Base-by-base conservation (phyloP, 305 asterid species). In the Rubia tinctorum region DNA sequence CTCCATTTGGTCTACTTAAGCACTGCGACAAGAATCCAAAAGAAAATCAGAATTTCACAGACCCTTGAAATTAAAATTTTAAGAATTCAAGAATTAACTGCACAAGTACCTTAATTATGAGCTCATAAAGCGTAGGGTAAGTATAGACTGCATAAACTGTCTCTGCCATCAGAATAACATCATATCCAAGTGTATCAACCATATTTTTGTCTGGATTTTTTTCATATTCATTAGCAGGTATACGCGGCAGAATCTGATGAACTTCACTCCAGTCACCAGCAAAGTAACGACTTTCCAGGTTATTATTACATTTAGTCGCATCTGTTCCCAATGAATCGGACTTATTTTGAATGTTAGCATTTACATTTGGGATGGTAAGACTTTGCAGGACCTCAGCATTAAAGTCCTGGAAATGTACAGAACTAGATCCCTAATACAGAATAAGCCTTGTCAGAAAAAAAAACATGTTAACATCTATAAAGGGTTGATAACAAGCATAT, bases 241-340 rank as follows among this genome's bases (percentile, higher is more conserved):
- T 75, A 73, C 69, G 73, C 47, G 95, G 86, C 45, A 90, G 89
- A 75, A 92, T 71, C 53, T 67, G 73, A 68, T 88, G 88, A 45
- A 93, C 86, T 80, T 92, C 98, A 49, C 83, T 85, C 98, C 99
- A 90, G 71, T 95, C 99, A 75, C 98, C 97, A 1, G 99, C 88
- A 82, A 95, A 92, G 81, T 84, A 92, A 59, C 94, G 97, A 76
- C 91, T 81, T 78, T 90, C 88, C 0, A 77, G 60, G n/a, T 73
- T 72, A 59, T 59, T 60, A 73, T 34, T 45, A 79, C 68, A 77
- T 27, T 76, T 68, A 10, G 69, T 67, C 37, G 18, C 39, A 43
- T 66, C 56, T 8, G 30, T 66, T 40, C 39, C 56, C 34, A 20
- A n/a, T n/a, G 71, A n/a, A 37, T 43, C n/a, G 34, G 71, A 43